These are phyloP conservation scores for Pseudogymnoascus verrucosus DNA, from an alignment of 2,329 filamentous ascomycete genomes.

Conservation along the genomic window DNA sequence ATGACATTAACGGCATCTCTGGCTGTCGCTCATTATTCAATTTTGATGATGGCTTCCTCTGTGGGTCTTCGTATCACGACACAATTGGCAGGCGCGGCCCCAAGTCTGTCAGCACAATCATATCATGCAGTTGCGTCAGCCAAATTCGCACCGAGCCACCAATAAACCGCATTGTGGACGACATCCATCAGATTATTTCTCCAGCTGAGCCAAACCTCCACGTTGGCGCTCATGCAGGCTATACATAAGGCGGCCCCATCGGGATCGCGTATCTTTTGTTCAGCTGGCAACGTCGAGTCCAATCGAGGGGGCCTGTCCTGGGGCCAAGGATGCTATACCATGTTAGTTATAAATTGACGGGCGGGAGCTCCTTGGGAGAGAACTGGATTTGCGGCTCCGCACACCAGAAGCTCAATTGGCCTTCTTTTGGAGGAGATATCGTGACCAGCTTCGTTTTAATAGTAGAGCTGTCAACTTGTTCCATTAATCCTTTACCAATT, in stretches of 20 bases:
- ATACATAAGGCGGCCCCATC: slow-evolving; percentile 5
- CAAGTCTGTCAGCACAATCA: slow-evolving; percentile 4
- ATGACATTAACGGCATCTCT: slow-evolving; percentile 1
- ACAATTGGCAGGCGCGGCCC: slow-evolving; percentile 3
- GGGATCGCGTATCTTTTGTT: slow-evolving; percentile 8
- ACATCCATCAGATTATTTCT: background rate
- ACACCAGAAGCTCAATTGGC: slow-evolving; percentile 1
- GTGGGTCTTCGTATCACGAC: background rate
- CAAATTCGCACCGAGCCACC: background rate
- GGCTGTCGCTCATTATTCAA: background rate
- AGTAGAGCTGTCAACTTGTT: background rate
- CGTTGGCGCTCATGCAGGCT: slow-evolving; percentile 8
- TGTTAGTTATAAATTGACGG: slow-evolving; percentile 4
- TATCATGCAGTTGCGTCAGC: slow-evolving; percentile 8
- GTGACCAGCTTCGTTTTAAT: background rate
- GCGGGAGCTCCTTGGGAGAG: background rate
- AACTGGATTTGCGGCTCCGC: background rate
- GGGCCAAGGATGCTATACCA: slow-evolving; percentile 5
- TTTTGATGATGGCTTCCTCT: slow-evolving; percentile 1
- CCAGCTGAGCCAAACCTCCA: background rate
- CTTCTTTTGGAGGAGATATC: background rate
- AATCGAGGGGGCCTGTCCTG: background rate
- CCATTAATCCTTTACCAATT: background rate
- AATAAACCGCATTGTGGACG: background rate
- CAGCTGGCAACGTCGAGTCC: background rate